Evolutionary conservation across 208 protist genomes (phyloP), one percentile per base, ranked within the genome.

Genomic region (Naegleria fowleri): DNA sequence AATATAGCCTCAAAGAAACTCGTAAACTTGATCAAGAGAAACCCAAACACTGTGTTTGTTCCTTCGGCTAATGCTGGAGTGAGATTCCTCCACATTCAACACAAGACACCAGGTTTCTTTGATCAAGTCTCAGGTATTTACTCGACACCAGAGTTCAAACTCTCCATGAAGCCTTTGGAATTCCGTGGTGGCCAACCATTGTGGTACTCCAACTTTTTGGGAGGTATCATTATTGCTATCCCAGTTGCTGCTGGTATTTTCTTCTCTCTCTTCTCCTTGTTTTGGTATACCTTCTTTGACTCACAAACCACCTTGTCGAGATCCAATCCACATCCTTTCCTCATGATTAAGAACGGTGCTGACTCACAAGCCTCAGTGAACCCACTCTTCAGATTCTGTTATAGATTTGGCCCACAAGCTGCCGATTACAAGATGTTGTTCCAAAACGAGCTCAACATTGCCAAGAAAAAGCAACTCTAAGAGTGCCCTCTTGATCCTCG

Each of bases 281-380:
- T 43, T 15, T 85, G 79, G 79, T 85, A 85, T 19, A 85, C 79
- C 43, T 43, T 85, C 36, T 39, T 43, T 43, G 79, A 85, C 19
- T 43, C 38, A 43, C 79, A 85, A 85, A 29, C 36, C 19, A 39
- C n/a, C 11, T 16, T 85, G 36, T 40, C 11, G 7, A 39, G 79
- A 43, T 79, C 67, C 16, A 86, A 86, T 11, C 83, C 83, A 48
- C 29, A 86, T 86, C 83, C 83, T 19, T 86, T 86, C 83, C 38
- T 86, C 13, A 43, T 22, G 5, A 22, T 86, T 43, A 39, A 48
- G 33, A 86, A 86, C 29, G 83, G 83, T 48, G 11, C 29, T 38
- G 83, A 86, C 36, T 40, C 15, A 7, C 39, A 86, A 22, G n/a
- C 13, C 9, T 43, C 83, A 19, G 15, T 25, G 11, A 39, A 38